Conservation (phyloP, 306 rosid genomes). For the Astragalus membranaceus region DNA sequence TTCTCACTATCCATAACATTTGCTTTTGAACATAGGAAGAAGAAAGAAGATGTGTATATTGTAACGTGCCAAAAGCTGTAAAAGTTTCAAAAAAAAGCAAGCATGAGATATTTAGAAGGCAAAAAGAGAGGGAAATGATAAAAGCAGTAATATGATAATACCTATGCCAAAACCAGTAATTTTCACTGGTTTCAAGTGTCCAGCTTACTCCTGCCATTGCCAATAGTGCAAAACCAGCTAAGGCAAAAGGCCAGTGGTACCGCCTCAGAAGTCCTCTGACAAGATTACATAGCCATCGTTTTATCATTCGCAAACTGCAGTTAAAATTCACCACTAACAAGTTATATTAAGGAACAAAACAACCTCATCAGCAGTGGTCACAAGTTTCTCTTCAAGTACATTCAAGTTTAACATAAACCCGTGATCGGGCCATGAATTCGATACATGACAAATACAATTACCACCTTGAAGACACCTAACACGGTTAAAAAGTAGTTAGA, state of each 20-base stretch:
- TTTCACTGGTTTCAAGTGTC: slow-evolving; percentile 71
- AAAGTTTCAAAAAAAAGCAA: slow-evolving; percentile 19
- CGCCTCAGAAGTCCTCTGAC: slow-evolving; percentile 48
- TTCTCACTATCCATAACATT: slow-evolving; percentile 18
- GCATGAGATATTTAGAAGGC: not conserved
- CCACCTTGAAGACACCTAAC: not conserved
- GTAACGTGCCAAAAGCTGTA: slow-evolving; percentile 90
- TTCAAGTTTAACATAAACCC: too few species aligned
- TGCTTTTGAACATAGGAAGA: slow-evolving; percentile 56
- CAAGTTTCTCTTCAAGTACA: too few species aligned
- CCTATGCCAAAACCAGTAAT: slow-evolving; percentile 99
- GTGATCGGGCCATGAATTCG: too few species aligned
- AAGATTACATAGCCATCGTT: slow-evolving; percentile 50
- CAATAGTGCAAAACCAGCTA: slow-evolving; percentile 60
- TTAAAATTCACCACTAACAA: slow-evolving; percentile 7
- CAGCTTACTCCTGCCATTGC: slow-evolving; percentile 81
- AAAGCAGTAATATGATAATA: slow-evolving; percentile 21
- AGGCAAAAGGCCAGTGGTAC: slow-evolving; percentile 67
- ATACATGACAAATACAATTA: not conserved
- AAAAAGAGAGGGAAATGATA: slow-evolving; percentile 10
- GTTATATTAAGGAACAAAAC: not conserved
- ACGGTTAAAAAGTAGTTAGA: not conserved
- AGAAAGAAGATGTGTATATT: slow-evolving; percentile 75
- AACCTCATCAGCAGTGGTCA: too few species aligned
- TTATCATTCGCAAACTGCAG: slow-evolving; percentile 58